These are phyloP conservation scores for Phytophthora podocarpi DNA, from an alignment of 352 stramenopile species.

Conservation along the genomic window DNA sequence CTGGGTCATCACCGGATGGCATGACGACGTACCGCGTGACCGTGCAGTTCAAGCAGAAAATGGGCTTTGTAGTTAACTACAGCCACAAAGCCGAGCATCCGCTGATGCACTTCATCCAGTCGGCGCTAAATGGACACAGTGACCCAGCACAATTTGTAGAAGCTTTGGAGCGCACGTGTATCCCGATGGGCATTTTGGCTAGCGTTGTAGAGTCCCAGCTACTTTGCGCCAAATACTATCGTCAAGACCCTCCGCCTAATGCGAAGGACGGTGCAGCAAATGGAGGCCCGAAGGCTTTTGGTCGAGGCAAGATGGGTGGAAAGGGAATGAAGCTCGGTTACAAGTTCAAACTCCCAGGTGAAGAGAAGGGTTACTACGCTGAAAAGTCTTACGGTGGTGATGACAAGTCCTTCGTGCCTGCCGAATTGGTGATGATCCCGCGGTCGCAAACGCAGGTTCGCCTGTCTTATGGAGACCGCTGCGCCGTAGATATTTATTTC, in stretches of 20 bases:
- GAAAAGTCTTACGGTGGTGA: constrained; percentile 86
- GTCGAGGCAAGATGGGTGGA: constrained; percentile 72
- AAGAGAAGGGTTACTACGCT: constrained; percentile 87
- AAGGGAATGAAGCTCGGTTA: constrained; percentile 90
- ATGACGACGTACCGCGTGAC: constrained; percentile 80
- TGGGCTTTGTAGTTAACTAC: constrained; percentile 88
- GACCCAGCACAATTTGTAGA: constrained; percentile 83
- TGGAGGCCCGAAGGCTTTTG: constrained; percentile 54
- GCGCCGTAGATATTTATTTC: constrained; percentile 92
- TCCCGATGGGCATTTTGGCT: constrained; percentile 82
- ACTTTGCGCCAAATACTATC: constrained; percentile 85
- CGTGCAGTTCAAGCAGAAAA: constrained; percentile 90
- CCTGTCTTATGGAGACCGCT: constrained; percentile 83
- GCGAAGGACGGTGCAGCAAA: constrained; percentile 44
- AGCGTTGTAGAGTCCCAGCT: constrained; percentile 86
- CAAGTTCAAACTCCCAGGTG: constrained; percentile 86
- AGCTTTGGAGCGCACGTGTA: constrained; percentile 82
- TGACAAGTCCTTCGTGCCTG: constrained; percentile 86
- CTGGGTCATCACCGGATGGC: constrained; percentile 72
- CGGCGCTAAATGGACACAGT: constrained; percentile 79
- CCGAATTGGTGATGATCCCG: constrained; percentile 84
- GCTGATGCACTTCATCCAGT: constrained; percentile 88
- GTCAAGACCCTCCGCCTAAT: constrained; percentile 52
- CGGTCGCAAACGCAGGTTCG: constrained; percentile 86
- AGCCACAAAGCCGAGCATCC: constrained; percentile 88